Percentiles rank a stretch among this genome's conserved stretches.
These are phyloP conservation scores for Paecilomyces formosus DNA, from an alignment of 2,329 filamentous ascomycete species.

Conservation along the genomic window DNA sequence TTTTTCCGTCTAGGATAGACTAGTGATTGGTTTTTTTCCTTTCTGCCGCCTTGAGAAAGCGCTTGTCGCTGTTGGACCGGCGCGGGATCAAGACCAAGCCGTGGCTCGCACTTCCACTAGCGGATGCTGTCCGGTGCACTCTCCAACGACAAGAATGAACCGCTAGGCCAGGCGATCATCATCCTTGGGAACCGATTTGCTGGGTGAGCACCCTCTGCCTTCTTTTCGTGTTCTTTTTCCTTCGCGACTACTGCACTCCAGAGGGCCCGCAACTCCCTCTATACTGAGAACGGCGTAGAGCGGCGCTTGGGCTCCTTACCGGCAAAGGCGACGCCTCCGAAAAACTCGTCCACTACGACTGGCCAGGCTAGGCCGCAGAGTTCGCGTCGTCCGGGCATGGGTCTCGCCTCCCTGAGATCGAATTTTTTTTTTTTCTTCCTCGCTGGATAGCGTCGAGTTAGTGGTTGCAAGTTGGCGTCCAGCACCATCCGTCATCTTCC, in stretches of 20 bases:
- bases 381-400: not conserved
- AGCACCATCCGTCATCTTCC: not conserved
- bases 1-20: not conserved
- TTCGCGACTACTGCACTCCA: not conserved
- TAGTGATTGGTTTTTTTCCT: not conserved
- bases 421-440: not conserved
- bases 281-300: not conserved
- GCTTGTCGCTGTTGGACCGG: not conserved
- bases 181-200: not conserved
- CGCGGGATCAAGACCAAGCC: not conserved
- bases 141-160: not conserved
- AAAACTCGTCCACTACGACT: not conserved
- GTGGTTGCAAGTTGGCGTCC: not conserved
- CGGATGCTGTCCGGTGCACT: not conserved
- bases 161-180: not conserved
- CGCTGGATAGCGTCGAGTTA: not conserved
- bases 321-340: not conserved
- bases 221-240: not conserved
- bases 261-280: not conserved
- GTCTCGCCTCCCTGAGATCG: not conserved
- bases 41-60: not conserved
- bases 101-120: not conserved
- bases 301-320: not conserved
- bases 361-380: not conserved
- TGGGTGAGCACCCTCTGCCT: not conserved